phyloP scores from a whole-genome alignment of 2,329 filamentous ascomycete species.

The Ceratocystis harringtonii region DNA sequence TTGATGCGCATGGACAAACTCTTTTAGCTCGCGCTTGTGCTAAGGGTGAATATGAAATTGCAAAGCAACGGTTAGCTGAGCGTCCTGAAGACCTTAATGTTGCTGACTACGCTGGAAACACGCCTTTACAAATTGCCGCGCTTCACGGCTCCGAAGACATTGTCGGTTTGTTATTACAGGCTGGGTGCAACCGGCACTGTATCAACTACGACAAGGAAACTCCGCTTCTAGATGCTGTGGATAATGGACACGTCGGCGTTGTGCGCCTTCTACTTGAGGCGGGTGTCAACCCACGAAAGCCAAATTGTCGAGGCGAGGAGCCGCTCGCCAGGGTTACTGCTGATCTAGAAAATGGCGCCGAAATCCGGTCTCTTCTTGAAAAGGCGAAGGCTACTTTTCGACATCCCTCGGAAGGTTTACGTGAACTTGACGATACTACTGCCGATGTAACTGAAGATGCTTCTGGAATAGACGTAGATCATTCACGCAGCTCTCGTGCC shows the following conservation, averaged over 20 bases:
- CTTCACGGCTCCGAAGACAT: constrained; percentile 77
- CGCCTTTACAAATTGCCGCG: constrained; percentile 82
- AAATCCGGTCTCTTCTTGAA: constrained; percentile 48
- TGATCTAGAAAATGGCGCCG: constrained; percentile 61
- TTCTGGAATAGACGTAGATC: background rate
- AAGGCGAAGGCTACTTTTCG: constrained; percentile 15
- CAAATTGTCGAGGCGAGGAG: constrained; percentile 85
- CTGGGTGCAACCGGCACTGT: constrained; percentile 71
- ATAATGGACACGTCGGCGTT: constrained; percentile 83
- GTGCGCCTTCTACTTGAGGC: constrained; percentile 70
- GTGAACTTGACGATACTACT: constrained; percentile 17
- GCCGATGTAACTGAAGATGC: constrained; percentile 37
- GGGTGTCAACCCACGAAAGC: constrained; percentile 79
- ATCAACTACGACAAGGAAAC: constrained; percentile 75
- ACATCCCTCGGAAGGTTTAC: constrained; percentile 12
- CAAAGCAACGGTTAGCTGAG: constrained; percentile 59
- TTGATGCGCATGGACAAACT: constrained; percentile 86
- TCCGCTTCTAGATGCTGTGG: constrained; percentile 86
- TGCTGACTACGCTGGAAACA: constrained; percentile 90
- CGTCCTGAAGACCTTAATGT: constrained; percentile 78
- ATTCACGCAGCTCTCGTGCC: constrained; percentile 42
- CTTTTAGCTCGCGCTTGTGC: constrained; percentile 80
- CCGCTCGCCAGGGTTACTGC: constrained; percentile 70
- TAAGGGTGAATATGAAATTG: constrained; percentile 64
- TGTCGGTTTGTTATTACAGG: constrained; percentile 70